Evolutionary conservation across 2,329 filamentous ascomycete species (phyloP).

Genomic region (Penicillium sp.): DNA sequence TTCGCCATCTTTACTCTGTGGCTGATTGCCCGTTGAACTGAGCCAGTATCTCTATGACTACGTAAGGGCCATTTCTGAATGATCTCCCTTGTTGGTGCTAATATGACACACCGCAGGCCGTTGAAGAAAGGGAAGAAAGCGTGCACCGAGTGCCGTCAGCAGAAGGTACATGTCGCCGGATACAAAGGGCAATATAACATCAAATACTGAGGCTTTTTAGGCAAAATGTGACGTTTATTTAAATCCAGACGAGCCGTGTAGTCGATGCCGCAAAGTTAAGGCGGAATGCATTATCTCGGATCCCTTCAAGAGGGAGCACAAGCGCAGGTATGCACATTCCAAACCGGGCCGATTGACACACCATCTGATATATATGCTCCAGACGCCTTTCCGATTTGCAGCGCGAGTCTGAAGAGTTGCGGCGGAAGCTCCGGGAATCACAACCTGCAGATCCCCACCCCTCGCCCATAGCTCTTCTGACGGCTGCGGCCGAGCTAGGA

Average conservation of each 20-base stretch:
- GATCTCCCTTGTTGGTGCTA: constrained; percentile 5
- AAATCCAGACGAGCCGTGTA: constrained; percentile 36
- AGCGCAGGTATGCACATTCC: constrained; percentile 35
- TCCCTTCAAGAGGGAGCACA: constrained; percentile 45
- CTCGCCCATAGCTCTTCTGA: constrained; percentile 30
- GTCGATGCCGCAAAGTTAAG: constrained; percentile 40
- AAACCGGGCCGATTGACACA: background rate
- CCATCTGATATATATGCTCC: background rate
- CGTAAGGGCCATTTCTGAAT: constrained; percentile 7
- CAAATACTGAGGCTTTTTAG: constrained; percentile 14
- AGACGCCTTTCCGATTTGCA: constrained; percentile 42
- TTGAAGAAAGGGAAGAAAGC: constrained; percentile 39
- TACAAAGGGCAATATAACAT: background rate
- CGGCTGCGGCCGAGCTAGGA: constrained; percentile 33
- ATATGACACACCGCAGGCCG: constrained; percentile 14
- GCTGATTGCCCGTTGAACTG: background rate
- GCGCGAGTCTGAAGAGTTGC: constrained; percentile 39
- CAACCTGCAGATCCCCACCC: constrained; percentile 20
- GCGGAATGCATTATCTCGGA: constrained; percentile 42
- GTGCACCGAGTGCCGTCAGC: constrained; percentile 46
- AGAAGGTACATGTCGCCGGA: constrained; percentile 35
- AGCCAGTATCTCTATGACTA: constrained; percentile 3
- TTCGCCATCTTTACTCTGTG: background rate
- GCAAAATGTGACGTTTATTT: constrained; percentile 43
- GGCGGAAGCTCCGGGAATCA: constrained; percentile 33